phyloP scores from a whole-genome alignment of 352 stramenopile genomes.

The Globisporangium irregulare region DNA sequence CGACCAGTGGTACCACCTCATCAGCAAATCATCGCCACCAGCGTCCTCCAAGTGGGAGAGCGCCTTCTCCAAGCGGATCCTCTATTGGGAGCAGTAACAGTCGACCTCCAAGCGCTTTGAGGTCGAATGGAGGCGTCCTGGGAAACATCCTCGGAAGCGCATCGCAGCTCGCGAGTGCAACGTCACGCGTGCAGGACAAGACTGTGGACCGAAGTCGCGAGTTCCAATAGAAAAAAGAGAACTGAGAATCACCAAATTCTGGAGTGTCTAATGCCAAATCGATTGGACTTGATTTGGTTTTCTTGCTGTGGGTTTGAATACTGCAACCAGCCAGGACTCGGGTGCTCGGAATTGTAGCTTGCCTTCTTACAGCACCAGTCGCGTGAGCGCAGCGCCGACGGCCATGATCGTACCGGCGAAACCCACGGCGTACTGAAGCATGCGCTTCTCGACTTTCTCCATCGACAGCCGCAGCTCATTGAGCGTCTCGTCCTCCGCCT shows the following conservation, averaged over 20 bases:
- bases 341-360: not conserved
- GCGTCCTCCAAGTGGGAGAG: constrained; percentile 10
- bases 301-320: not conserved
- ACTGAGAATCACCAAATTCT: not conserved
- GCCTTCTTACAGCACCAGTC: constrained; percentile 57
- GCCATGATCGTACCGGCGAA: constrained; percentile 88
- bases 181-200: constrained; percentile 61
- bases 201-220: constrained; percentile 34
- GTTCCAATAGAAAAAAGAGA: constrained; percentile 19
- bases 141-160: constrained; percentile 66
- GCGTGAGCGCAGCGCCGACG: constrained; percentile 70
- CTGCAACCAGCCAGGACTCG: not conserved
- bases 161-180: constrained; percentile 59
- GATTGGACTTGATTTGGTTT: not conserved
- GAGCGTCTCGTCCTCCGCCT: constrained; percentile 84
- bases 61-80: not conserved
- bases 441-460: constrained; percentile 88
- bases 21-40: constrained; percentile 11
- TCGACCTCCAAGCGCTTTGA: constrained; percentile 13
- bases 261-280: not conserved
- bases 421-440: constrained; percentile 85
- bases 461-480: constrained; percentile 86
- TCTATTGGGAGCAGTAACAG: not conserved
- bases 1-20: not conserved
- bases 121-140: constrained; percentile 33